Conservation (phyloP, 1,139 yeast species). For the Sugiyamaella xylanicola region DNA sequence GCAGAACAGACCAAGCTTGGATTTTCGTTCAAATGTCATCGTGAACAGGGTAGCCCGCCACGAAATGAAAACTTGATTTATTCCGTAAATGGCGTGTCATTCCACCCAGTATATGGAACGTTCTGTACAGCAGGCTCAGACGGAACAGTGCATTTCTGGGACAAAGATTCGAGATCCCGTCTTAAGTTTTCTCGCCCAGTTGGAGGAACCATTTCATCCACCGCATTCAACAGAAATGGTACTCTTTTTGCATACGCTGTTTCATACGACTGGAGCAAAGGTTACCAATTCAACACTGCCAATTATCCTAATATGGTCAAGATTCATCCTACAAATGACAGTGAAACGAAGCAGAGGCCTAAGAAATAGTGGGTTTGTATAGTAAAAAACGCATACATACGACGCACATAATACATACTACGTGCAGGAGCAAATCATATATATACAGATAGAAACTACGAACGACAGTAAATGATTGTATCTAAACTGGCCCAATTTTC, state of each 20-base stretch:
- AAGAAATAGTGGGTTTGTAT: no score
- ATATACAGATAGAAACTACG: no score
- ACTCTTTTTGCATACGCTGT: slow-evolving; percentile 86
- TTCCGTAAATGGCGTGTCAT: slow-evolving; percentile 75
- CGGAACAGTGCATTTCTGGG: slow-evolving; percentile 96
- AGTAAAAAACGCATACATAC: no score
- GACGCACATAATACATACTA: no score
- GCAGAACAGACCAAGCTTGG: slow-evolving; percentile 64
- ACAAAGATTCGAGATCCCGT: slow-evolving; percentile 87
- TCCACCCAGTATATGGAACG: slow-evolving; percentile 91
- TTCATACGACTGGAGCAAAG: slow-evolving; percentile 93
- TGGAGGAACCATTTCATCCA: slow-evolving; percentile 72
- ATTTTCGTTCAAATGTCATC: slow-evolving; percentile 93
- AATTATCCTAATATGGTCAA: slow-evolving; percentile 76
- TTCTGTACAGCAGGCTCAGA: slow-evolving; percentile 95
- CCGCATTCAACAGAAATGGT: slow-evolving; percentile 83
- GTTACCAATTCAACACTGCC: slow-evolving; percentile 73
- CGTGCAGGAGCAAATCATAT: no score
- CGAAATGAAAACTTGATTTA: slow-evolving; percentile 55
- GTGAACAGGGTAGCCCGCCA: slow-evolving; percentile 56
- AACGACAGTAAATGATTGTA: no score
- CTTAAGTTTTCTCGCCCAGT: slow-evolving; percentile 77
- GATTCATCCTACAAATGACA: slow-evolving; percentile 51
- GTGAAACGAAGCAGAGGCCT: slow-evolving; percentile 18
- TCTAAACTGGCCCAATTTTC: no score